A percentile compares a stretch with the other conserved stretches of the same genome.
Evolutionary conservation across 257 asterid genomes (phyloP).

Genomic region (Rauvolfia tetraphylla): DNA sequence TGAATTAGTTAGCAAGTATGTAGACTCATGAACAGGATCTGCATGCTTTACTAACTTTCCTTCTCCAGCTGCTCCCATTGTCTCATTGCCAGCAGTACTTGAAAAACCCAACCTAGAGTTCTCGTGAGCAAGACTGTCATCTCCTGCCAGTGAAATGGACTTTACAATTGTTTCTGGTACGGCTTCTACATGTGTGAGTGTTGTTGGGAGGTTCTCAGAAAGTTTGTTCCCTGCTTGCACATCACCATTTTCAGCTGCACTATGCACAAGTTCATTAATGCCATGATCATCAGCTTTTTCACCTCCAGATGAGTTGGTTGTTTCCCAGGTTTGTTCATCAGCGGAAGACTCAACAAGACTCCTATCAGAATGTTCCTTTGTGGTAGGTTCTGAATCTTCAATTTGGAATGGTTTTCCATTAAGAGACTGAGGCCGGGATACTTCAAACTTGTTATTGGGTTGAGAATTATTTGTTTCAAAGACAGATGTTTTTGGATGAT

Average conservation of each 20-base stretch:
- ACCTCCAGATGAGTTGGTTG: constrained; percentile 11
- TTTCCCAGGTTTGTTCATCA: constrained; percentile 25
- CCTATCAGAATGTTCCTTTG: constrained; percentile 22
- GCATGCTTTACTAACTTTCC: constrained; percentile 5
- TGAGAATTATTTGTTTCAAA: constrained; percentile 11
- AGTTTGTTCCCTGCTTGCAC: constrained; percentile 24
- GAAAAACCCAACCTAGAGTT: constrained; percentile 10
- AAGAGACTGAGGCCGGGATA: constrained; percentile 9
- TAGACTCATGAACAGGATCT: not conserved
- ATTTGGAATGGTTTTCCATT: constrained; percentile 11
- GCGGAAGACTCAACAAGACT: constrained; percentile 16
- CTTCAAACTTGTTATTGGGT: constrained; percentile 12
- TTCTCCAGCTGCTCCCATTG: constrained; percentile 22
- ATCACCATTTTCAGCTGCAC: constrained; percentile 19
- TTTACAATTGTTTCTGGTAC: constrained; percentile 26
- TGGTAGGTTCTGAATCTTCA: constrained; percentile 12
- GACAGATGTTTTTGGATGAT: not conserved
- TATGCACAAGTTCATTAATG: constrained; percentile 14
- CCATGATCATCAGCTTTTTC: constrained; percentile 20
- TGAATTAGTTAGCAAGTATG: not conserved
- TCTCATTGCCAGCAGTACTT: constrained; percentile 24
- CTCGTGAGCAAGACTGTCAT: constrained; percentile 23
- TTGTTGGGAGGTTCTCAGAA: constrained; percentile 20
- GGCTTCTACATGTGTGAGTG: constrained; percentile 5
- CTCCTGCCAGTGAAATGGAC: constrained; percentile 23